Evolutionary conservation across 345 rosid genomes (phyloP).

Genomic region (Populus nigra): DNA sequence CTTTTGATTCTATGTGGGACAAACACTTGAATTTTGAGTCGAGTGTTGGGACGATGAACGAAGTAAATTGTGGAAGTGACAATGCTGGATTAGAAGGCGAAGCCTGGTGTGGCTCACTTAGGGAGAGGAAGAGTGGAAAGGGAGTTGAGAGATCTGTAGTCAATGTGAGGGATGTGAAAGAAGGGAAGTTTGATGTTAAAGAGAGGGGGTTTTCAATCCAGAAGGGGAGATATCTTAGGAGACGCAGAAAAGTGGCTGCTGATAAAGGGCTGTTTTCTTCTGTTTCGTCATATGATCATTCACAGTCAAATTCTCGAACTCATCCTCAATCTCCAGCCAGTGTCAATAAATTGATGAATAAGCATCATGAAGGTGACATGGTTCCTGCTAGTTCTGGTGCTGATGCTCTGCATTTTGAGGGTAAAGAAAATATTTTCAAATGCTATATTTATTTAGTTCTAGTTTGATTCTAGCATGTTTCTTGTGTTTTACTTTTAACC

Average conservation of each 20-base stretch:
- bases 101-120: constrained; percentile 24
- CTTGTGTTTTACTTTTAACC: neutral
- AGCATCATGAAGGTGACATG: constrained; percentile 19
- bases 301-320: constrained; percentile 13
- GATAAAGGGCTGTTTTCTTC: constrained; percentile 28
- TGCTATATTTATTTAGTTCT: neutral
- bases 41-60: constrained; percentile 12
- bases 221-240: constrained; percentile 41
- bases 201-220: constrained; percentile 29
- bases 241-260: constrained; percentile 31
- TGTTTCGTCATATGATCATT: constrained; percentile 38
- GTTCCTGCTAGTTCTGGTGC: constrained; percentile 22
- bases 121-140: constrained; percentile 9
- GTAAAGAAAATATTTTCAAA: neutral
- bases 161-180: constrained; percentile 21
- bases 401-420: constrained; percentile 21
- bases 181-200: constrained; percentile 33
- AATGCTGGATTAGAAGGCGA: constrained; percentile 29
- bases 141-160: constrained; percentile 17
- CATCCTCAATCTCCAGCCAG: constrained; percentile 33
- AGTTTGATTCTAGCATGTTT: neutral
- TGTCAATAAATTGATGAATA: constrained; percentile 23
- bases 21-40: constrained; percentile 16
- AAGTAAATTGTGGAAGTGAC: constrained; percentile 18
- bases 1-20: constrained; percentile 39